Evolutionary conservation across 495 filamentous ascomycete species (phyloP).

Genomic region (Gamarada debralockiae): DNA sequence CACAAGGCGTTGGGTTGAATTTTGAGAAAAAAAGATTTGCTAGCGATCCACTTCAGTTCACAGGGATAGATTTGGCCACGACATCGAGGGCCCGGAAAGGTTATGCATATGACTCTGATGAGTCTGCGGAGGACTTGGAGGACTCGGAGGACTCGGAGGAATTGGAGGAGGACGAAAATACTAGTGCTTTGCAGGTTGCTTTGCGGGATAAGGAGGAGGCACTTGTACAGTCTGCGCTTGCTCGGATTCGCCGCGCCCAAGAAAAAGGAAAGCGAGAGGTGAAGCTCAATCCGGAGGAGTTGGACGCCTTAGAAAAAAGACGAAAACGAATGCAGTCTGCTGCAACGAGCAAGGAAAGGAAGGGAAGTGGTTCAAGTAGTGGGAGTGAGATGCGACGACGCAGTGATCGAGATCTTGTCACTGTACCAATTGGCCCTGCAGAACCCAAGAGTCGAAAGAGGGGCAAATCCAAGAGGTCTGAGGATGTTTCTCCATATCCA

Average conservation of each 20-base stretch:
- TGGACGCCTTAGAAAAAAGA: conserved; percentile 66
- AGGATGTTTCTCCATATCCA: conserved; percentile 13
- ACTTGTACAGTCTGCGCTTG: conserved; percentile 68
- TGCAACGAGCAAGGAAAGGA: conserved; percentile 21
- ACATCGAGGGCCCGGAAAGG: conserved; percentile 29
- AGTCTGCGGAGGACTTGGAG: conserved; percentile 27
- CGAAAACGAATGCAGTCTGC: conserved; percentile 56
- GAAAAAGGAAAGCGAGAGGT: conserved; percentile 71
- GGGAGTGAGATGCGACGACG: conserved; percentile 19
- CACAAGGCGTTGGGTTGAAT: conserved; percentile 51
- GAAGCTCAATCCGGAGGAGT: conserved; percentile 66
- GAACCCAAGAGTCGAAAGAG: conserved; percentile 25
- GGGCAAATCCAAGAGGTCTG: conserved; percentile 15
- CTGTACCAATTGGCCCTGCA: conserved; percentile 17
- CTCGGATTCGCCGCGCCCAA: conserved; percentile 71
- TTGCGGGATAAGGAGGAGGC: conserved; percentile 66
- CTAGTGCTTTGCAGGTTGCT: conserved; percentile 48
- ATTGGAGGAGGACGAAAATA: conserved; percentile 30
- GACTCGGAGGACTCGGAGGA: conserved; percentile 43
- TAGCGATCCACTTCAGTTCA: conserved; percentile 60
- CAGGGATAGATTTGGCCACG: conserved; percentile 52
- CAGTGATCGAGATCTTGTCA: conserved; percentile 15
- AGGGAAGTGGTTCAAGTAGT: conserved; percentile 21
- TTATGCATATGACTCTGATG: conserved; percentile 45
- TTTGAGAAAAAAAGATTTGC: conserved; percentile 40